Conservation (phyloP, 192 early-diverging fungal species). For the Podila epigama region DNA sequence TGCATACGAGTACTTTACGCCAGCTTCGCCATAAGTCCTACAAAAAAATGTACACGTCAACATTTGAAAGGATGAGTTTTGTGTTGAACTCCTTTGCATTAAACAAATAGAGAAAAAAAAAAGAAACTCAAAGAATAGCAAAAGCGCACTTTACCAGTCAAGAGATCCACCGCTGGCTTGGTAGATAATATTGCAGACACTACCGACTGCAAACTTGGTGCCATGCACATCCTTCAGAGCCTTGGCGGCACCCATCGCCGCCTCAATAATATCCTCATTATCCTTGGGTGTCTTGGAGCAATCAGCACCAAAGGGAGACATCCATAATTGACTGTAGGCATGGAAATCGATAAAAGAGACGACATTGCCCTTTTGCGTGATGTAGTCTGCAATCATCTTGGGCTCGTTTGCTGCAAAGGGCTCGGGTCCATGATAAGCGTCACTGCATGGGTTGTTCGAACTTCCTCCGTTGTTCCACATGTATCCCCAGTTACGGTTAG, state of each 20-base stretch:
- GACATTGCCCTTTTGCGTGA: constrained; percentile 44
- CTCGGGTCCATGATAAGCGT: constrained; percentile 59
- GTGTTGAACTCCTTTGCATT: background rate
- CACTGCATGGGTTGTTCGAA: constrained; percentile 65
- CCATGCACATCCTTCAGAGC: constrained; percentile 66
- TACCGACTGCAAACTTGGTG: constrained; percentile 61
- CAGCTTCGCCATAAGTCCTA: constrained; percentile 58
- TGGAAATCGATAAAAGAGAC: constrained; percentile 67
- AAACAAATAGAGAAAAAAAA: background rate
- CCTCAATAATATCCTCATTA: constrained; percentile 51
- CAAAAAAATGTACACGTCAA: background rate
- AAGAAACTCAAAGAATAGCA: background rate
- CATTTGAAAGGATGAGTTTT: background rate
- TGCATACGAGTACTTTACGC: constrained; percentile 65
- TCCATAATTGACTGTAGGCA: constrained; percentile 67
- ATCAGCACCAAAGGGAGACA: constrained; percentile 67
- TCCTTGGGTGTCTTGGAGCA: constrained; percentile 60
- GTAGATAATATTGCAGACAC: constrained; percentile 68
- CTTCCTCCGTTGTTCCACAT: constrained; percentile 62
- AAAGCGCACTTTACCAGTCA: constrained; percentile 53
- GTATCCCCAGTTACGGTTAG: constrained; percentile 71
- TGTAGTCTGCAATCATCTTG: constrained; percentile 59
- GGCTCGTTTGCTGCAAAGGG: constrained; percentile 62
- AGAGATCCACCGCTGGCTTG: constrained; percentile 62
- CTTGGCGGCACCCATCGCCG: constrained; percentile 53